Percentiles rank a stretch among this genome's conserved stretches.
These are phyloP conservation scores for Neofusicoccum umdonicola DNA, from an alignment of 2,329 filamentous ascomycete genomes.

Conservation along the genomic window DNA sequence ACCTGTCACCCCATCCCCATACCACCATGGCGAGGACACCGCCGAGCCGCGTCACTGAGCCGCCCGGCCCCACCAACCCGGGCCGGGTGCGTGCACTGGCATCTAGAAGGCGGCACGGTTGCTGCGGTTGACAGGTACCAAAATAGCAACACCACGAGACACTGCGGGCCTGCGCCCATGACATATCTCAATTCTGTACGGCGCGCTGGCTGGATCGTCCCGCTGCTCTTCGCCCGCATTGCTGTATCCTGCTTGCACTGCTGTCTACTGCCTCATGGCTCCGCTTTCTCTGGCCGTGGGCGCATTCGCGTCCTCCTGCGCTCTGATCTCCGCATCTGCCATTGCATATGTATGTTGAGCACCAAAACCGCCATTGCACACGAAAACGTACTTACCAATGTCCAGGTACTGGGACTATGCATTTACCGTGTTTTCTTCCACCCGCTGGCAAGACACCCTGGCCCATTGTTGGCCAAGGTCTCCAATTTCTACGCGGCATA, in stretches of 20 bases:
- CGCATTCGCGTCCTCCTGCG: background rate
- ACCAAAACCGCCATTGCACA: background rate
- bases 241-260: background rate
- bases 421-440: conserved; percentile 44
- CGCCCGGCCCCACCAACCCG: background rate
- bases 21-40: background rate
- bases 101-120: background rate
- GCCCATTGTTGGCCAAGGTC: conserved; percentile 39
- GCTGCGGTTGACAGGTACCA: background rate
- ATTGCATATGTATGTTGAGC: background rate
- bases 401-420: background rate
- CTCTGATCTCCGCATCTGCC: background rate
- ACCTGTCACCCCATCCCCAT: background rate
- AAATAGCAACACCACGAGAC: background rate
- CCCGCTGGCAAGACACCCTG: conserved; percentile 43
- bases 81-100: background rate
- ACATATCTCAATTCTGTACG: background rate
- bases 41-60: background rate
- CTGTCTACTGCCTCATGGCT: background rate
- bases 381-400: background rate
- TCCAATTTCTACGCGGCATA: conserved; percentile 48
- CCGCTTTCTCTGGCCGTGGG: background rate
- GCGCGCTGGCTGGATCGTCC: background rate
- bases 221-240: background rate
- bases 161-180: background rate